Base-by-base conservation (phyloP, 2,329 filamentous ascomycete species). In the Tympanopsis confertula region DNA sequence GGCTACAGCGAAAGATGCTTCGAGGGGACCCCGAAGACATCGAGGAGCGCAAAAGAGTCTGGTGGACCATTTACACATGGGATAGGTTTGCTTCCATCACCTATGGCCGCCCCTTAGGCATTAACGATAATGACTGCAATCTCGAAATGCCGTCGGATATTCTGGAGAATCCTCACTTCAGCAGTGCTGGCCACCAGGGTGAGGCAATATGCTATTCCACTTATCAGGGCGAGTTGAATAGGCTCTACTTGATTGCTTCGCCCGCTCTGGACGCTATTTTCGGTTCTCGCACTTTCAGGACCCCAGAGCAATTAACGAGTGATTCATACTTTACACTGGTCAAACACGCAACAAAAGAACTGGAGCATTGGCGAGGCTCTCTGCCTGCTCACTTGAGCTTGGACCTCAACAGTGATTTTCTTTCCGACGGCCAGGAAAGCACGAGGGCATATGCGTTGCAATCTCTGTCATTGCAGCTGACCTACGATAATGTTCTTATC, bases 21-120 rank as follows among this genome's bases (percentile, higher is more conserved):
- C 38, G 42, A n/a, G 49, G 48, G 2, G 38, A 42, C 2, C 29
- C 44, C 2, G 48, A 50, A 19, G 45, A 50, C 13, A 45, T 47
- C 4, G 58, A 63, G 38, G 56, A 60, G 35, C 45, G 57, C 24
- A 59, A 59, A 42, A 42, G 59, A 13, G 51, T 59, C 0, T 62
- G 58, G 58, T 62, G 59, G 59, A 59, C 58, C 1, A 54, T 62
- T 2, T 62, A 62, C 35, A 61, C 58, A 1, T 62, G 58, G 57
- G 59, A 62, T 32, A 46, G 58, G 45, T 63, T 60, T 28, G 56
- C 55, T 4, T 60, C 58, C 4, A 57, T 61, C 10, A 58, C 56
- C 0, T 63, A 63, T 39, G 60, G 59, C 4, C 43, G 56, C 4
- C 61, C 59, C 5, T 45, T 63, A 19, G 54, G 59, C 3, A 62